Conservation (phyloP, 306 rosid genomes). For the Acacia melanoxylon region DNA sequence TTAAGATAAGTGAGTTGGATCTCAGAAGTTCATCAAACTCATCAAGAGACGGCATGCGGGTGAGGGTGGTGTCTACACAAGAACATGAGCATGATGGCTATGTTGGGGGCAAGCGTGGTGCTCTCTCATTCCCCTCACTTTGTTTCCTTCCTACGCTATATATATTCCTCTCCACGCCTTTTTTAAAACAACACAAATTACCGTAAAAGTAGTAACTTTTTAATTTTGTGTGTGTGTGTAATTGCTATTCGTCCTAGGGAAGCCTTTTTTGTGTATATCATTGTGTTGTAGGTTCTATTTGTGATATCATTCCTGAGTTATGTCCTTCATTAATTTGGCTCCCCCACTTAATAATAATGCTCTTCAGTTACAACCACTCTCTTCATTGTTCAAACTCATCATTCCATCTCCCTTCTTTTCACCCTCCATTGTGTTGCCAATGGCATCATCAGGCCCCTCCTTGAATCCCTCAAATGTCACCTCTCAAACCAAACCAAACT, state of each 20-base stretch:
- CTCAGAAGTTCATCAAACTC: no score
- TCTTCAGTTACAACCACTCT: background rate
- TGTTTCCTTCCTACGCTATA: background rate
- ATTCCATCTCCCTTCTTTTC: background rate
- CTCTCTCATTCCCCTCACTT: conserved; percentile 22
- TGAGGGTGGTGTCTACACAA: background rate
- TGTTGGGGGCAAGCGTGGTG: conserved; percentile 52
- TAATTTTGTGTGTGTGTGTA: no score
- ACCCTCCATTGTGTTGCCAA: no score
- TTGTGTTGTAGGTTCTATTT: no score
- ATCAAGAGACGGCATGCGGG: background rate
- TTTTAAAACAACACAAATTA: background rate
- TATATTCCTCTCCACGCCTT: no score
- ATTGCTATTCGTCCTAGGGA: no score
- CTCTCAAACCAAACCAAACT: background rate
- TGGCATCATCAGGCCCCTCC: no score
- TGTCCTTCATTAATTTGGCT: background rate
- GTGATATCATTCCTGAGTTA: no score
- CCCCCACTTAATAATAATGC: background rate
- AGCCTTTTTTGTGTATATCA: no score
- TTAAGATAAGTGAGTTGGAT: no score
- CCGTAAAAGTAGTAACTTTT: background rate
- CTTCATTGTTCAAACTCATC: background rate
- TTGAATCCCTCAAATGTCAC: background rate
- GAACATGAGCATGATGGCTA: background rate